phyloP scores from a whole-genome alignment of 78 protist genomes.

The Dictyostelium discoideum region dicty_2.7 NC_007088.5:7102001-7102500 shows the following conservation, averaged over 20 bases:
- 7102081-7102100: neutral
- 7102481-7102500: conserved; percentile 61
- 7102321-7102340: neutral
- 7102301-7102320: neutral
- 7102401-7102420: conserved; percentile 91
- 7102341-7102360: conserved; percentile 21
- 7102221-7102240: too few species aligned
- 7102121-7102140: neutral
- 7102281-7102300: too few species aligned
- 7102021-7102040: too few species aligned
- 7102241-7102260: too few species aligned
- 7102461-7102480: conserved; percentile 91
- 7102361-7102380: conserved; percentile 87
- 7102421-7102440: conserved; percentile 92
- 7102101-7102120: neutral
- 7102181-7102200: neutral
- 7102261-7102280: too few species aligned
- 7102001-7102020: neutral
- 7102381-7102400: conserved; percentile 88
- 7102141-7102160: neutral
- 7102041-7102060: neutral
- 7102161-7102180: neutral
- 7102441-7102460: conserved; percentile 95
- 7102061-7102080: neutral
- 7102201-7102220: neutral